Evolutionary conservation across 257 asterid genomes (phyloP).

Genomic region (Hygrophila difformis): DNA sequence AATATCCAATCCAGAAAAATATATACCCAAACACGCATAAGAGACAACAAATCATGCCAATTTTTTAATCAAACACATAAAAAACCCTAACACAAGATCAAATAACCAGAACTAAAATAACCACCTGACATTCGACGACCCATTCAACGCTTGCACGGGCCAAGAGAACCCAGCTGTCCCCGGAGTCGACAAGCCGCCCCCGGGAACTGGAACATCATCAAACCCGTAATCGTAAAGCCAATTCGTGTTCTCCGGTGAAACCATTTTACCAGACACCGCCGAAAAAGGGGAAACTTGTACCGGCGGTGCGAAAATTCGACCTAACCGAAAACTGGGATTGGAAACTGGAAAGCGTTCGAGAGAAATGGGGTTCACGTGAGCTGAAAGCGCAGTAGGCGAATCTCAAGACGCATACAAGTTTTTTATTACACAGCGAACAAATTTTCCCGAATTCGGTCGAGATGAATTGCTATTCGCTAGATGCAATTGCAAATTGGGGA

Average conservation of each 20-base stretch:
- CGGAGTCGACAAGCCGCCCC: conserved; percentile 38
- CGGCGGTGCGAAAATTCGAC: not conserved
- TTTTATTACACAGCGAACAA: not conserved
- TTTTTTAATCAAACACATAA: no score
- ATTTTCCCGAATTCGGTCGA: no score
- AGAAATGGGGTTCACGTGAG: conserved; percentile 17
- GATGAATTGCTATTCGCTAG: no score
- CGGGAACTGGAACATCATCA: conserved; percentile 57
- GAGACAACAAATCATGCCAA: no score
- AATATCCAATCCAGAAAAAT: no score
- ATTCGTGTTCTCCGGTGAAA: conserved; percentile 70
- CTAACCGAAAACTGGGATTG: not conserved
- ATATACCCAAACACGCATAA: no score
- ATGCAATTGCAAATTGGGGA: no score
- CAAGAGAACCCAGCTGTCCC: conserved; percentile 62
- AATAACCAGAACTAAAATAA: conserved; percentile 4
- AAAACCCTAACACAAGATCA: not conserved
- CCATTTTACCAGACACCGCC: conserved; percentile 54
- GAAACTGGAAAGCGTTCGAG: conserved; percentile 4
- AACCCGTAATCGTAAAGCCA: conserved; percentile 86
- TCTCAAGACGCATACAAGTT: not conserved
- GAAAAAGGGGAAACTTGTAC: not conserved
- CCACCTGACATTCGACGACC: conserved; percentile 52
- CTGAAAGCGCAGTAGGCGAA: conserved; percentile 14
- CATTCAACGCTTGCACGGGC: conserved; percentile 59